Evolutionary conservation across 225 moss, liverwort and hornwort species (phyloP).

Genomic region (Pseudisothecium myosuroides): DNA sequence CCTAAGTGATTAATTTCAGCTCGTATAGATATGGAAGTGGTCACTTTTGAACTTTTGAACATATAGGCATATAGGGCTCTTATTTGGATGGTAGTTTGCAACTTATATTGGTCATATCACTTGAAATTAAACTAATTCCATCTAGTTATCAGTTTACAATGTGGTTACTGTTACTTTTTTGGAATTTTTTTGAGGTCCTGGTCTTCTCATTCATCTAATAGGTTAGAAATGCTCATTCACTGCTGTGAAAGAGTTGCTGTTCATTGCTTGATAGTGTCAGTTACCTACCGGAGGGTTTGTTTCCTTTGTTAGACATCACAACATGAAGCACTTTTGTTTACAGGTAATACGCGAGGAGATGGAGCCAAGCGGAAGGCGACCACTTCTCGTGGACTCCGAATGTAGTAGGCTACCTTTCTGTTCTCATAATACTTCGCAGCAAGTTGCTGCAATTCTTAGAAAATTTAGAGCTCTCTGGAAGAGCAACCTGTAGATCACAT

Average conservation of each 20-base stretch:
- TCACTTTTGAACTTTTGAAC: background rate
- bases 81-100: background rate
- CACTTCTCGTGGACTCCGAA: conserved; percentile 49
- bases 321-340: background rate
- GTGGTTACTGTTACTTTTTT: background rate
- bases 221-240: background rate
- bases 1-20: background rate
- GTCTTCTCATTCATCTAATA: background rate
- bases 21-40: background rate
- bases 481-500: conserved; percentile 1
- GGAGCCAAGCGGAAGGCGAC: conserved; percentile 27
- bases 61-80: background rate
- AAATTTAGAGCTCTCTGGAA: background rate
- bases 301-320: background rate
- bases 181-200: background rate
- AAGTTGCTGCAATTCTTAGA: background rate
- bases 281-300: background rate
- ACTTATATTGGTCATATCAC: background rate
- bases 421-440: background rate
- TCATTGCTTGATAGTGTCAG: background rate
- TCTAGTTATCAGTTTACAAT: background rate
- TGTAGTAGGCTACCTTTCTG: background rate
- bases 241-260: background rate
- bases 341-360: background rate
- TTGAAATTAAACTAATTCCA: background rate